These are phyloP conservation scores for Neovahlkampfia damariscottae DNA, from an alignment of 78 protist genomes.

Conservation along the genomic window DNA sequence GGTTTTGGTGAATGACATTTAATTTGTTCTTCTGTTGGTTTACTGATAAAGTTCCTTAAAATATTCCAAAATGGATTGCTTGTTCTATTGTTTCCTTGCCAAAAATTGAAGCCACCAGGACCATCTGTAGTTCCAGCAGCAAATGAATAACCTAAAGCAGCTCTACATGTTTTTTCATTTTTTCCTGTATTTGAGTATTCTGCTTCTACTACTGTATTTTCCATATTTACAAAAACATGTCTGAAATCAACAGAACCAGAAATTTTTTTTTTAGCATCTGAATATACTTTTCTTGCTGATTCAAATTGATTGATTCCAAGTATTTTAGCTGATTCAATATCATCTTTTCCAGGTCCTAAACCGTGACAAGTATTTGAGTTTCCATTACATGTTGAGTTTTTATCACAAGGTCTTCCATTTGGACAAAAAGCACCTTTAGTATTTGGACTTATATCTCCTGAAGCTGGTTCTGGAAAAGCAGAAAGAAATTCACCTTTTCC, in stretches of 20 bases:
- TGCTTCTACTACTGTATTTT: slow-evolving; percentile 22
- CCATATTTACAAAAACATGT: slow-evolving; percentile 33
- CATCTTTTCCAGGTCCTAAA: slow-evolving; percentile 38
- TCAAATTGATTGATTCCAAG: slow-evolving; percentile 43
- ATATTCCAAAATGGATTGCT: slow-evolving; percentile 50
- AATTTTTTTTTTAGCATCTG: neutral
- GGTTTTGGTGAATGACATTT: slow-evolving; percentile 62
- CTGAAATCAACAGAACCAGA: slow-evolving; percentile 29
- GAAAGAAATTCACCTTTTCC: slow-evolving; percentile 54
- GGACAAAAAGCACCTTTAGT: slow-evolving; percentile 47
- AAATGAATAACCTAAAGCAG: slow-evolving; percentile 56
- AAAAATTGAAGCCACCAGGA: slow-evolving; percentile 57
- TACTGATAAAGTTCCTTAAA: slow-evolving; percentile 22
- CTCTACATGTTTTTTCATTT: slow-evolving; percentile 35
- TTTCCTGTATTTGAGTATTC: neutral
- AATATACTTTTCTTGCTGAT: slow-evolving; percentile 29
- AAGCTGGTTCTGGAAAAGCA: slow-evolving; percentile 51
- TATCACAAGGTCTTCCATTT: slow-evolving; percentile 39
- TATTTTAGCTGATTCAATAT: slow-evolving; percentile 45
- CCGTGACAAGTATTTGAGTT: slow-evolving; percentile 32
- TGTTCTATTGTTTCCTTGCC: slow-evolving; percentile 44
- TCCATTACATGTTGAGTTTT: slow-evolving; percentile 37
- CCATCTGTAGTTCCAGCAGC: slow-evolving; percentile 75
- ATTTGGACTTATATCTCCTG: slow-evolving; percentile 66
- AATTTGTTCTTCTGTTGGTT: slow-evolving; percentile 43